Evolutionary conservation across 169 alveolate species (phyloP).

Genomic region (Ichthyophthirius multifiliis): DNA sequence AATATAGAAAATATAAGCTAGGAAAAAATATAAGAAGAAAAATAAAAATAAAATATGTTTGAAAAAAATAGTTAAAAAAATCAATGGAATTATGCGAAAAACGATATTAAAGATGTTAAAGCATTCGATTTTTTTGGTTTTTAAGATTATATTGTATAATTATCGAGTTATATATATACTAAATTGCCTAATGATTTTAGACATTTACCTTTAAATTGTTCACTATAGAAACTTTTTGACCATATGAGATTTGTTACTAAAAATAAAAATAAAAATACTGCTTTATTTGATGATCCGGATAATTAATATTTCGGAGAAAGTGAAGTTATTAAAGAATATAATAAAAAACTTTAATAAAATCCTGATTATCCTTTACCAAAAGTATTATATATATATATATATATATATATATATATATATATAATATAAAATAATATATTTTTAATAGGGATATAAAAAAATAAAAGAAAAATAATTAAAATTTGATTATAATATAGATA

Average conservation of each 20-base stretch:
- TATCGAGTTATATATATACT: background rate
- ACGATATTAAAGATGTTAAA: background rate
- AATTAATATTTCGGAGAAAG: conserved; percentile 17
- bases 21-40: background rate
- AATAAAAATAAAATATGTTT: conserved; percentile 4
- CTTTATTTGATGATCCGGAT: conserved; percentile 65
- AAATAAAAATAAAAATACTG: conserved; percentile 40
- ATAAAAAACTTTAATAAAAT: conserved; percentile 47
- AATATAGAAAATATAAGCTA: background rate
- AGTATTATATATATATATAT: conserved; percentile 52
- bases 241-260: conserved; percentile 46
- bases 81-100: background rate
- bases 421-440: conserved; percentile 12
- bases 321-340: conserved; percentile 49
- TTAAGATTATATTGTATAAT: background rate
- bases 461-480: background rate
- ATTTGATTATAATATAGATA: background rate
- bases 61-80: background rate
- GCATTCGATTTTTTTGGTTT: background rate
- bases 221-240: background rate
- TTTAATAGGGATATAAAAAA: conserved; percentile 17
- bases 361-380: conserved; percentile 72
- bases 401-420: conserved; percentile 26
- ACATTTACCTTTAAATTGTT: conserved; percentile 10
- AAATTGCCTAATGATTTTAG: conserved; percentile 10